These are phyloP conservation scores for Metarhizium robertsii DNA, from an alignment of 2,329 filamentous ascomycete species.

Conservation along the genomic window DNA sequence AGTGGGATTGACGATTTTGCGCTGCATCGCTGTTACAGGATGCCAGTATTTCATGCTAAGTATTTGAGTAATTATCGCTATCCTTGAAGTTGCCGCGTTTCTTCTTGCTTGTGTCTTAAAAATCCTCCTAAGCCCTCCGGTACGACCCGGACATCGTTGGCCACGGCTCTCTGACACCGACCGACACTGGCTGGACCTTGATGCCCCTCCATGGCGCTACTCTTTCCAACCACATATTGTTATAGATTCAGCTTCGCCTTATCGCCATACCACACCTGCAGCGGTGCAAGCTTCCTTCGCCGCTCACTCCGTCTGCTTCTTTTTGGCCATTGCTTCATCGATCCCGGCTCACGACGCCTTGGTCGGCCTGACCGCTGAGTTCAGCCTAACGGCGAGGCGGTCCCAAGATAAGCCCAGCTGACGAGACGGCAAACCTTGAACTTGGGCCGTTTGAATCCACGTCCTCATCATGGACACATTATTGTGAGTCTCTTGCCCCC, in stretches of 20 bases:
- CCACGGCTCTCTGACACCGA: not conserved
- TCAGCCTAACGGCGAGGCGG: not conserved
- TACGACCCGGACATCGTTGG: not conserved
- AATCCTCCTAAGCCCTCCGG: not conserved
- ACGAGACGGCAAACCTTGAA: not conserved
- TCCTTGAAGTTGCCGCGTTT: too few relatives aligned
- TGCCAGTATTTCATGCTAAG: too few relatives aligned
- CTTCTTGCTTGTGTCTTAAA: too few relatives aligned
- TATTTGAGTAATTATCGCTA: too few relatives aligned
- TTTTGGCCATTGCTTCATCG: not conserved
- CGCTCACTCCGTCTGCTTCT: not conserved
- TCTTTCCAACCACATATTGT: not conserved
- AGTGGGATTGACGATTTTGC: too few relatives aligned
- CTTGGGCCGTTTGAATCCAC: not conserved
- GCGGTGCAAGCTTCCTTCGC: not conserved
- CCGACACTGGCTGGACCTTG: not conserved
- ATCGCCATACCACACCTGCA: not conserved
- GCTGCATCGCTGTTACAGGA: too few relatives aligned
- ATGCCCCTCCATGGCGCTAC: not conserved
- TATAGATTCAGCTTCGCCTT: not conserved
- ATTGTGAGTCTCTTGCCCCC: slow-evolving; percentile 38
- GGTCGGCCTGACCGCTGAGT: not conserved
- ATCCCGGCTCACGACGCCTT: not conserved
- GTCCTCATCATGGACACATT: slow-evolving; percentile 46
- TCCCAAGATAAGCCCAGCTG: not conserved